Percentiles rank a stretch among this genome's conserved stretches.
These are phyloP conservation scores for Paraconiothyrium brasiliense DNA, from an alignment of 2,329 filamentous ascomycete genomes.

Conservation along the genomic window DNA sequence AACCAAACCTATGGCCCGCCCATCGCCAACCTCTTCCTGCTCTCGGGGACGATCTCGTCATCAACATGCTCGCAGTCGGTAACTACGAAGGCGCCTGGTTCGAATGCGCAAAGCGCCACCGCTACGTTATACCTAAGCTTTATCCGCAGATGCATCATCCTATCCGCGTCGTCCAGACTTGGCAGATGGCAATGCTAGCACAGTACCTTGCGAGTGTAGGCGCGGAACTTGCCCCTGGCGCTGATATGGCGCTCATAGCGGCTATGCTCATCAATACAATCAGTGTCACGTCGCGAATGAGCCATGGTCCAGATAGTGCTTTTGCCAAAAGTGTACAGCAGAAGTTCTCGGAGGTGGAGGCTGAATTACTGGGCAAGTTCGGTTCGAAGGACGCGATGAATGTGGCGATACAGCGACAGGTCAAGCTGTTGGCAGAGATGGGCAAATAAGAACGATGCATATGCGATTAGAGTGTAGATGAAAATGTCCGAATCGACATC, in stretches of 20 bases:
- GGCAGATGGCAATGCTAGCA: constrained; percentile 50
- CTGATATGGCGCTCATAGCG: constrained; percentile 55
- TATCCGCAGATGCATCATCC: constrained; percentile 62
- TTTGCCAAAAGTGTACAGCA: constrained; percentile 52
- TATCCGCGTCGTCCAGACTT: constrained; percentile 62
- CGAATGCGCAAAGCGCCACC: constrained; percentile 62
- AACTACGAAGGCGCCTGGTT: constrained; percentile 60
- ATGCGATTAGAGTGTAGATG: neutral
- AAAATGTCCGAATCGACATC: too few relatives aligned
- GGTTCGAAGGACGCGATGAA: constrained; percentile 31
- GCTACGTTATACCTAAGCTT: constrained; percentile 61
- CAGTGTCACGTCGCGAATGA: constrained; percentile 49
- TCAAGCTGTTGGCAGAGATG: constrained; percentile 41
- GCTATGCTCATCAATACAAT: constrained; percentile 56
- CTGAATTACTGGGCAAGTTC: constrained; percentile 37
- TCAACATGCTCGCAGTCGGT: constrained; percentile 55
- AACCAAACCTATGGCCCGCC: constrained; percentile 56
- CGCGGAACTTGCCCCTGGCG: constrained; percentile 37
- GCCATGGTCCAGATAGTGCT: constrained; percentile 54
- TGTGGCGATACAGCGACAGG: constrained; percentile 38
- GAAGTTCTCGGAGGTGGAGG: constrained; percentile 50
- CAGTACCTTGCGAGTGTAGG: constrained; percentile 41
- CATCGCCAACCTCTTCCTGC: constrained; percentile 65
- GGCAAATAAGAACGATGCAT: constrained; percentile 16
- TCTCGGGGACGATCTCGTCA: constrained; percentile 63